These are phyloP conservation scores for Exophiala oligosperma DNA, from an alignment of 2,329 filamentous ascomycete species.

Conservation along the genomic window DNA sequence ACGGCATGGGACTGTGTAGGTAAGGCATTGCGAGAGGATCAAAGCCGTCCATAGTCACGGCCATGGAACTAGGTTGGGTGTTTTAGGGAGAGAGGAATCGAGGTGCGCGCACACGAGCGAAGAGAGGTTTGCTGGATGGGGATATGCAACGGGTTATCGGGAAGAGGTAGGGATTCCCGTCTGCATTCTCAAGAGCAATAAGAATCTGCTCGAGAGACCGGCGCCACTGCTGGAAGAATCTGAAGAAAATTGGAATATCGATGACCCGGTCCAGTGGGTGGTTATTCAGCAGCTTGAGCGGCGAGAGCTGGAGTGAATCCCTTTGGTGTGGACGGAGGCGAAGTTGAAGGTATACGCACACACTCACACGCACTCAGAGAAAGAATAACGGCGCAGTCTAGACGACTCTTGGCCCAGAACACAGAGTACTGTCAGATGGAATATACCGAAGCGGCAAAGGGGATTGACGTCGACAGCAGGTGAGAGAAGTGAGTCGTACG, in stretches of 20 bases:
- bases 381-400: too few relatives aligned
- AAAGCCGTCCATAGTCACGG: slow-evolving; percentile 54
- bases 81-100: slow-evolving; percentile 1
- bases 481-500: neutral
- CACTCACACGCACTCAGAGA: neutral
- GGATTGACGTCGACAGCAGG: neutral
- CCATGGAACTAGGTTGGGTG: slow-evolving; percentile 11
- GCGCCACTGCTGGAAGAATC: slow-evolving; percentile 6
- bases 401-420: neutral
- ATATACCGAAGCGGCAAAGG: neutral
- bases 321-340: slow-evolving; percentile 2
- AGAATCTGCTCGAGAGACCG: slow-evolving; percentile 8
- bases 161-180: slow-evolving; percentile 4
- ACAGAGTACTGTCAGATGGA: too few relatives aligned
- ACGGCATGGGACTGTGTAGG: slow-evolving; percentile 57
- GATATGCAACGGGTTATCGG: neutral
- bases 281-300: slow-evolving; percentile 10
- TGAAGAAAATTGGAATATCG: slow-evolving; percentile 1
- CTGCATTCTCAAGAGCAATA: slow-evolving; percentile 12
- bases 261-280: neutral
- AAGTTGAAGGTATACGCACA: neutral
- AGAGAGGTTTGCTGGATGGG: neutral
- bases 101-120: slow-evolving; percentile 3
- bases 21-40: slow-evolving; percentile 65
- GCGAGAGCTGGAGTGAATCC: neutral